phyloP scores from a whole-genome alignment of 108 stramenopile species.

The Hondaea fermentalgiana region DNA sequence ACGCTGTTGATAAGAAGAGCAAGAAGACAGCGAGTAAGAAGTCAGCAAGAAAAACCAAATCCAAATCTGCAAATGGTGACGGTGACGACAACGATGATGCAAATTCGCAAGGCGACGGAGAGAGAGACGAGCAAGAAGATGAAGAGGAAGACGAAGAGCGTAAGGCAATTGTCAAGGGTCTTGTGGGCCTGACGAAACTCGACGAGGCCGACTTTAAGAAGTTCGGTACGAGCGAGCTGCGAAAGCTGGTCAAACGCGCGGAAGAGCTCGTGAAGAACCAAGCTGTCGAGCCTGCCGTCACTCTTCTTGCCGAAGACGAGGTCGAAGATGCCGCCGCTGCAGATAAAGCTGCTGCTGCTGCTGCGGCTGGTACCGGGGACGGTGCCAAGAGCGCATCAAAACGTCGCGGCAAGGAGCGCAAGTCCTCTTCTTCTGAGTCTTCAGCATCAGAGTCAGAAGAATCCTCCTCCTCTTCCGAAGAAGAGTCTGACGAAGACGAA shows the following conservation, averaged over 20 bases:
- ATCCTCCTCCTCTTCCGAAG: background rate
- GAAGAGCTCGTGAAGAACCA: background rate
- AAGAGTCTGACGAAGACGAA: background rate
- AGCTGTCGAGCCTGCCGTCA: background rate
- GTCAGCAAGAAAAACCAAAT: background rate
- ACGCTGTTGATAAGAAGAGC: background rate
- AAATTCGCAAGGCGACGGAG: background rate
- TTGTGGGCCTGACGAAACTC: background rate
- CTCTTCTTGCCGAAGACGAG: background rate
- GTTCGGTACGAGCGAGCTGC: background rate
- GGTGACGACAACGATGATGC: background rate
- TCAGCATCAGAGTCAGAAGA: too few relatives aligned
- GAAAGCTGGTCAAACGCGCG: background rate
- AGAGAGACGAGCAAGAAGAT: background rate
- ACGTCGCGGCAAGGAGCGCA: too few relatives aligned
- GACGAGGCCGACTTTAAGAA: background rate
- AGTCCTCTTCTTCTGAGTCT: too few relatives aligned
- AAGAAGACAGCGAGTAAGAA: background rate
- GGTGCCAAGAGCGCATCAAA: too few relatives aligned
- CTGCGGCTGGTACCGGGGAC: too few relatives aligned
- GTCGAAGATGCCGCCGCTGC: background rate
- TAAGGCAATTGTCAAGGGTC: background rate
- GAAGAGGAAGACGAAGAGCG: slow-evolving; percentile 5
- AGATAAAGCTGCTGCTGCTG: too few relatives aligned
- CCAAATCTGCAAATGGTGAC: background rate